phyloP scores from a whole-genome alignment of 108 stramenopile species.

The Cyclotella kingstonii region DNA sequence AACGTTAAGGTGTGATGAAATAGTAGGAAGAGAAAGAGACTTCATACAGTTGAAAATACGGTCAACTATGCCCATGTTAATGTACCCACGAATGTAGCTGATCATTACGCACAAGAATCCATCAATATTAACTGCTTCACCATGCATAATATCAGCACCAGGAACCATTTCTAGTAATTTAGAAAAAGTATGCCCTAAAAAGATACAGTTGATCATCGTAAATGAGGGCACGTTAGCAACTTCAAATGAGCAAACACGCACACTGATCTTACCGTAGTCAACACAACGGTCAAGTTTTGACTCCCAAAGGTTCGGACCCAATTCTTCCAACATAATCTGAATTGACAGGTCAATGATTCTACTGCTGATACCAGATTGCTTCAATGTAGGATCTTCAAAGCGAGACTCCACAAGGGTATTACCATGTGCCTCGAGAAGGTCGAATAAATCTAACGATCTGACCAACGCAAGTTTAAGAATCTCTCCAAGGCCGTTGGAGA shows the following conservation, averaged over 20 bases:
- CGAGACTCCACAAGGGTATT: conserved; percentile 70
- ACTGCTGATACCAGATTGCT: conserved; percentile 65
- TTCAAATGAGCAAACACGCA: no score
- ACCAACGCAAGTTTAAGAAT: conserved; percentile 94
- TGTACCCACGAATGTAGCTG: conserved; percentile 84
- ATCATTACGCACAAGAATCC: conserved; percentile 92
- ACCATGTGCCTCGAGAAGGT: conserved; percentile 91
- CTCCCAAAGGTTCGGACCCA: conserved; percentile 98
- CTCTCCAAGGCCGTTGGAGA: conserved; percentile 95
- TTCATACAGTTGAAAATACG: conserved; percentile 87
- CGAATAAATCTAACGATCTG: conserved; percentile 85
- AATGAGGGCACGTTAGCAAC: not conserved
- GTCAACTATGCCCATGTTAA: conserved; percentile 75
- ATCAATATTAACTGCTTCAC: conserved; percentile 96
- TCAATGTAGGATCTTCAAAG: conserved; percentile 53
- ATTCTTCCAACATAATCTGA: conserved; percentile 96
- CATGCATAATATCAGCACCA: conserved; percentile 94
- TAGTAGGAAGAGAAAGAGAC: conserved; percentile 75
- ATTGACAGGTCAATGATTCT: conserved; percentile 92
- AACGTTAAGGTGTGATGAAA: conserved; percentile 66
- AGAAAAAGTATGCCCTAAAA: conserved; percentile 89
- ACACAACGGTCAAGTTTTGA: conserved; percentile 87
- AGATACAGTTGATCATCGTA: not conserved
- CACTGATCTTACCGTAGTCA: conserved; percentile 71
- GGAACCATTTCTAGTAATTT: conserved; percentile 95